A percentile compares a stretch with the other conserved stretches of the same genome.
These are phyloP conservation scores for Pseudoperonospora humuli DNA, from an alignment of 352 stramenopile species.

Conservation along the genomic window DNA sequence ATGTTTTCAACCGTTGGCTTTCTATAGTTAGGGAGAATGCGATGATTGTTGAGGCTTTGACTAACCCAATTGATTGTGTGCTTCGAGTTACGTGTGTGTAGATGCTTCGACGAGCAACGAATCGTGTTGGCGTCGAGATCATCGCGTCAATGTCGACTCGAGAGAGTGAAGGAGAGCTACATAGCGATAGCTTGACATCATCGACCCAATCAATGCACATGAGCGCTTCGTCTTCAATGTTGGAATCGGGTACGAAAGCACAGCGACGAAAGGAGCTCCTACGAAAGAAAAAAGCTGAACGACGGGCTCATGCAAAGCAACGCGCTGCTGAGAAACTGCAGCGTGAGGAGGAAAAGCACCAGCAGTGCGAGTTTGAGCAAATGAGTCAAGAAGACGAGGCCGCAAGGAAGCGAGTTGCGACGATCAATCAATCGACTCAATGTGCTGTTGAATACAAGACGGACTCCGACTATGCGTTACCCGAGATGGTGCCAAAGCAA, in stretches of 20 bases:
- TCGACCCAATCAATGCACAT: too few species aligned
- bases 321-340: constrained; percentile 19
- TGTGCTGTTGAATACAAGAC: neutral
- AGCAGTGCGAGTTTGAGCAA: constrained; percentile 3
- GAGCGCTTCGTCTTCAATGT: too few species aligned
- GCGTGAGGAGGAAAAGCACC: constrained; percentile 15
- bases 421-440: constrained; percentile 2
- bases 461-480: neutral
- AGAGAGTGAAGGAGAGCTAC: constrained; percentile 12
- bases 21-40: constrained; percentile 19
- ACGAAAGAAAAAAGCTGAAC: constrained; percentile 48
- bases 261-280: too few species aligned
- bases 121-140: constrained; percentile 21
- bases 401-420: neutral
- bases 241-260: too few species aligned
- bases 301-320: constrained; percentile 37
- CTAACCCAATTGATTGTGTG: too few species aligned
- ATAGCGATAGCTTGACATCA: constrained; percentile 1
- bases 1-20: constrained; percentile 4
- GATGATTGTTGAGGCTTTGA: neutral
- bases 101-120: constrained; percentile 19
- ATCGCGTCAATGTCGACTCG: neutral
- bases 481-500: constrained; percentile 13
- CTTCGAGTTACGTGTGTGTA: too few species aligned
- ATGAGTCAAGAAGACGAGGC: constrained; percentile 16